These are phyloP conservation scores for Tolypocladium capitatum DNA, from an alignment of 2,329 filamentous ascomycete genomes.

Conservation along the genomic window DNA sequence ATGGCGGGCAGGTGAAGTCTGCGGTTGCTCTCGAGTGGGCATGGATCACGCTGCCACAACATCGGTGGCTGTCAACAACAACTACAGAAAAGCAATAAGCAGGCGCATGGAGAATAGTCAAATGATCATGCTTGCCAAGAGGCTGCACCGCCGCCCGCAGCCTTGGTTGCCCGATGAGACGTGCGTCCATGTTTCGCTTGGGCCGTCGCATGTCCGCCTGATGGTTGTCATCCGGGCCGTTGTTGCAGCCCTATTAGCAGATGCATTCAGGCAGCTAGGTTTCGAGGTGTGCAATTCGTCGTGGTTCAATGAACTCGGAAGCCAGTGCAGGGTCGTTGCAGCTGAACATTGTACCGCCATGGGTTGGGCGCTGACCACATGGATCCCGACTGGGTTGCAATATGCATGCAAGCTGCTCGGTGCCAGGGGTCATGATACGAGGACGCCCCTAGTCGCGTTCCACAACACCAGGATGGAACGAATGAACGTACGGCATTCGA, in stretches of 20 bases:
- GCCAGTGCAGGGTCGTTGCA: neutral
- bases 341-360: neutral
- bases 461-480: neutral
- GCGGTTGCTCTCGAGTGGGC: too few species aligned
- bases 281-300: neutral
- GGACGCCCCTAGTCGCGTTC: neutral
- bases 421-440: slow-evolving; percentile 2
- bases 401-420: slow-evolving; percentile 1
- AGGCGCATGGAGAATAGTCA: neutral
- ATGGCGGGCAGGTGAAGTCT: slow-evolving; percentile 3
- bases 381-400: slow-evolving; percentile 3
- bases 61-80: neutral
- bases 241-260: neutral
- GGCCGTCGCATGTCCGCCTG: neutral
- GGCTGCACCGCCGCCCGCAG: too few species aligned
- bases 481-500: neutral
- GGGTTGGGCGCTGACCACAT: slow-evolving; percentile 2
- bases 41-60: neutral
- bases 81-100: neutral
- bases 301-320: neutral
- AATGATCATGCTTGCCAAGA: neutral
- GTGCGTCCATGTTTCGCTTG: neutral
- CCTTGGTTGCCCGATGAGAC: neutral
- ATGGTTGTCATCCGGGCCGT: neutral
- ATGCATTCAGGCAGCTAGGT: neutral